These are phyloP conservation scores for Blastobotrys persicus DNA, from an alignment of 1,139 yeast genomes.

Conservation along the genomic window DNA sequence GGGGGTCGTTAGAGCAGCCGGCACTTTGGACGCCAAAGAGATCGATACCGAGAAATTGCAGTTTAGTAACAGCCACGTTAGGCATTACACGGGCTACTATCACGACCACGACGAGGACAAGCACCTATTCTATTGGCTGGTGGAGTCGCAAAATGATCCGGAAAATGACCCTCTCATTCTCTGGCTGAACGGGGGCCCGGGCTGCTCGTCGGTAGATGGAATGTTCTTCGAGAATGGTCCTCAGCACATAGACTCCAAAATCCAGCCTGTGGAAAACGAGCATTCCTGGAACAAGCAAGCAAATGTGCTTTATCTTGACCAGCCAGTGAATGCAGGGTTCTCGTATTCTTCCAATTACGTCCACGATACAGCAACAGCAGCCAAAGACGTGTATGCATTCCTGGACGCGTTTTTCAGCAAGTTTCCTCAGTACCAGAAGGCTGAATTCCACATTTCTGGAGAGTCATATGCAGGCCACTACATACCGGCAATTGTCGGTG, in stretches of 20 bases:
- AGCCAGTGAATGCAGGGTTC: slow-evolving; percentile 75
- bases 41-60: neutral
- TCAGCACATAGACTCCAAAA: slow-evolving; percentile 35
- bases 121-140: slow-evolving; percentile 79
- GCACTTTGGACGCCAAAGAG: neutral
- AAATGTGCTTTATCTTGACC: slow-evolving; percentile 65
- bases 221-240: slow-evolving; percentile 27
- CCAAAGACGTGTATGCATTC: slow-evolving; percentile 89
- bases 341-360: slow-evolving; percentile 1
- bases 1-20: neutral
- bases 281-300: slow-evolving; percentile 71
- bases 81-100: slow-evolving; percentile 65
- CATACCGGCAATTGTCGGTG: slow-evolving; percentile 87
- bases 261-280: slow-evolving; percentile 54
- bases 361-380: slow-evolving; percentile 62
- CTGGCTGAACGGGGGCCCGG: slow-evolving; percentile 78
- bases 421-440: slow-evolving; percentile 74
- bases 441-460: slow-evolving; percentile 91
- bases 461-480: slow-evolving; percentile 98
- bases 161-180: slow-evolving; percentile 58
- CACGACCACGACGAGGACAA: slow-evolving; percentile 70
- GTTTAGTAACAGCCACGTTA: slow-evolving; percentile 20
- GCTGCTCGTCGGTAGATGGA: slow-evolving; percentile 58
- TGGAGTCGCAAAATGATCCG: slow-evolving; percentile 67
- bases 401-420: slow-evolving; percentile 85